Base-by-base conservation (phyloP, 2,329 filamentous ascomycete genomes). In the Aspergillus cejpii region DNA sequence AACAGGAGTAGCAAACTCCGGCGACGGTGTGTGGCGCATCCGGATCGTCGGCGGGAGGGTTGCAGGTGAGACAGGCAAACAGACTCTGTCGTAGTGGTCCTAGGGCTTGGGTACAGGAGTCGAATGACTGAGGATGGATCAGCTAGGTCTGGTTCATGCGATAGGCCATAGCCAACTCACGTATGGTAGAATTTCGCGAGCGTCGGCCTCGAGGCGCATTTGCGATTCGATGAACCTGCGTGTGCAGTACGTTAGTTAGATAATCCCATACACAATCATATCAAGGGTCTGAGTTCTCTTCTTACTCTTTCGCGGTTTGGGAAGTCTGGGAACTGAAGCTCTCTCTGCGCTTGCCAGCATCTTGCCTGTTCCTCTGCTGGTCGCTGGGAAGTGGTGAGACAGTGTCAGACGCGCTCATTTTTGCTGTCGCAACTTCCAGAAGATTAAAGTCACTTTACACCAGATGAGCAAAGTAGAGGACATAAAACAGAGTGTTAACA, bases 1-100 rank as follows among this genome's bases (percentile, higher is more conserved):
- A 96, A 71, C 92, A 98, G 17, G 90, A 87, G 61, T 98, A 98
- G 74, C 92, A 98, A 45, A 98, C 80, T 20, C 87, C 92, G 2
- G 91, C 92, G 5, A 84, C 75, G 6, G 73, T 78, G 64, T 84
- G 86, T 1, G 82, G 72, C 39, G 83, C 81, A 34, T 77, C 72
- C 1, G 76, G 62, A 36, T 79, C 77, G 2, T 74, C 59, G 1
- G 89, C 85, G 6, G 86, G 80, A 6, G 92, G 89, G 50, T 89
- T 94, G 73, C 92, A 98, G 8, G 91, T 97, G 37, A 97, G 70
- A 57, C 92, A 98, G 34, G 92, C 87, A 59, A 94, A 98, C 15
- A 97, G 79, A 37, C 77, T 85, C 66, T 98, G 92, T 42, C 89
- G 84, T 12, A 98, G 74, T 6, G 89, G 78, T 0, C 92, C 92